Conservation (phyloP, 2,329 filamentous ascomycete genomes). For the Diplodia seriata region DNA sequence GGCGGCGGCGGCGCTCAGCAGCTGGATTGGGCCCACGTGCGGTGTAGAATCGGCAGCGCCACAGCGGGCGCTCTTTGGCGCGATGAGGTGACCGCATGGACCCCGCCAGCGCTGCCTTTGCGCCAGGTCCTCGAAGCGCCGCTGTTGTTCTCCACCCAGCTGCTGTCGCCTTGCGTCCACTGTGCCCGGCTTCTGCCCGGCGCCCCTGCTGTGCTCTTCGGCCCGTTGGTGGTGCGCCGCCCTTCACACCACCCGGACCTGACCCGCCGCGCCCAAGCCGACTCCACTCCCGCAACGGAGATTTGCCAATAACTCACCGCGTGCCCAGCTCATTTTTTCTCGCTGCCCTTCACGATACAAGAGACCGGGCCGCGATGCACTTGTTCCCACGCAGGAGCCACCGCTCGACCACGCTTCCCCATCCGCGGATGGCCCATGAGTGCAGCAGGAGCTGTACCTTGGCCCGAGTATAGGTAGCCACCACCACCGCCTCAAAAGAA, state of each 20-base stretch:
- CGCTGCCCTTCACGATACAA: constrained; percentile 27
- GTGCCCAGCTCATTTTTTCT: constrained; percentile 17
- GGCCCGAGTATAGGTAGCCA: constrained; percentile 28
- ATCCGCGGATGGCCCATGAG: constrained; percentile 26
- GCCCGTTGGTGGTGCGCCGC: constrained; percentile 23
- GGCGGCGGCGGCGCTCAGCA: neutral
- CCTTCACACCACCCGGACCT: constrained; percentile 31
- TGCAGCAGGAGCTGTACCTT: constrained; percentile 28
- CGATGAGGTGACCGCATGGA: constrained; percentile 9
- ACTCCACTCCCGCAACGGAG: constrained; percentile 29
- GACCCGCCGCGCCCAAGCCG: constrained; percentile 20
- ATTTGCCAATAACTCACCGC: constrained; percentile 24
- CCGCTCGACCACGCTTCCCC: constrained; percentile 29
- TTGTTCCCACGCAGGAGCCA: constrained; percentile 29
- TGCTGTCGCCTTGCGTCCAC: constrained; percentile 6
- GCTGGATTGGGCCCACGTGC: constrained; percentile 10
- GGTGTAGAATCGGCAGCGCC: constrained; percentile 16
- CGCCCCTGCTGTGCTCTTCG: constrained; percentile 23
- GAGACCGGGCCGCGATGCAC: neutral
- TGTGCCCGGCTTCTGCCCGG: neutral
- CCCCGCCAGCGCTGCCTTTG: neutral
- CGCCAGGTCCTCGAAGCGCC: too few relatives aligned
- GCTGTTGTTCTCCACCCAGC: neutral
- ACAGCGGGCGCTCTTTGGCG: neutral
- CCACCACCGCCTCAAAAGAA: constrained; percentile 5